Evolutionary conservation across 371 early-diverging fungal genomes (phyloP).

Genomic region (Lichtheimia ramosa): DNA sequence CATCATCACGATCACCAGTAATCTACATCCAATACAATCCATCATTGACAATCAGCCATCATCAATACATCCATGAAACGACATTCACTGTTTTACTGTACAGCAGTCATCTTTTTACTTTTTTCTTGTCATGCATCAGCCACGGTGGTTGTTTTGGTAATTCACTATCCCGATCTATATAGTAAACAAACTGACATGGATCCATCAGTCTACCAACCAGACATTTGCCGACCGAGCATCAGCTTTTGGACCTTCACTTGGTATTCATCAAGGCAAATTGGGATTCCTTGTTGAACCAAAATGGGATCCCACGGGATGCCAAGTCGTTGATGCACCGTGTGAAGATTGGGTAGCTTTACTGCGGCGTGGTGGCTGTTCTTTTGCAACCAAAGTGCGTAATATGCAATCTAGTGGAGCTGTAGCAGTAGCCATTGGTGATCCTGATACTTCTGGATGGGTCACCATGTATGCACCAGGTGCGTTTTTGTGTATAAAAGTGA

Average conservation of each 20-base stretch:
- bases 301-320: constrained; percentile 39
- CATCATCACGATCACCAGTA: not conserved
- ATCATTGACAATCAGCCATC: not conserved
- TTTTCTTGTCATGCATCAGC: constrained; percentile 1
- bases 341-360: constrained; percentile 81
- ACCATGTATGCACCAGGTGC: constrained; percentile 88
- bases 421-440: constrained; percentile 89
- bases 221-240: constrained; percentile 58
- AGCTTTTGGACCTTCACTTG: constrained; percentile 63
- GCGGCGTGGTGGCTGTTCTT: constrained; percentile 82
- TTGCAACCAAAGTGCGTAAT: constrained; percentile 84
- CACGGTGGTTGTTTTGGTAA: constrained; percentile 9
- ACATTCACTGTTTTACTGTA: constrained; percentile 3
- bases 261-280: constrained; percentile 50
- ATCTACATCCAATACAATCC: not conserved
- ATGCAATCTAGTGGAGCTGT: constrained; percentile 86
- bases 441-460: constrained; percentile 63
- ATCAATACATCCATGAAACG: not conserved
- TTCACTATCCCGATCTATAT: not conserved
- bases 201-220: constrained; percentile 52
- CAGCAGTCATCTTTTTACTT: not conserved
- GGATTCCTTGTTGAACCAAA: constrained; percentile 48
- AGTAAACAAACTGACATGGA: not conserved
- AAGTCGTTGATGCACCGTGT: constrained; percentile 29
- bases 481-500: not conserved